Percentiles rank a stretch among this genome's conserved stretches.
Evolutionary conservation across 164 flowering plant species (phyloP).

Genomic region (Tinospora cordifolia): DNA sequence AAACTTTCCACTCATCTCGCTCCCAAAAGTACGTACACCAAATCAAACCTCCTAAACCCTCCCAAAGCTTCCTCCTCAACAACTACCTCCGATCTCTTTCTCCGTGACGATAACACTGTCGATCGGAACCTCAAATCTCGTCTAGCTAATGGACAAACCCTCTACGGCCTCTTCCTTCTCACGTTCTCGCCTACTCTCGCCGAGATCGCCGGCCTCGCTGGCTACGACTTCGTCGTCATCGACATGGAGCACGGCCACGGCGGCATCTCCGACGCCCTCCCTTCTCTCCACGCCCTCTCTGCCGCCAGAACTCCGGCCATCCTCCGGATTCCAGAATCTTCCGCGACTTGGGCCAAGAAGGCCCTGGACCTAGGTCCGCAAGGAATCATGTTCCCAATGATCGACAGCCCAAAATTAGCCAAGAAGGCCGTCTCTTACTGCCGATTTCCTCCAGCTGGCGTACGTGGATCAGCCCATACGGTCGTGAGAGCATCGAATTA

Average conservation of each 20-base stretch:
- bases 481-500: slow-evolving; percentile 71
- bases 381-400: slow-evolving; percentile 95
- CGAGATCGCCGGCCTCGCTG: slow-evolving; percentile 76
- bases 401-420: slow-evolving; percentile 51
- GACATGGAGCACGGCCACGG: slow-evolving; percentile 96
- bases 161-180: slow-evolving; percentile 84
- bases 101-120: background rate
- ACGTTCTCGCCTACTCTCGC: slow-evolving; percentile 78
- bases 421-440: slow-evolving; percentile 68
- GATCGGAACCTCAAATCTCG: slow-evolving; percentile 56
- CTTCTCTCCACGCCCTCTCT: slow-evolving; percentile 66
- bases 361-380: slow-evolving; percentile 91
- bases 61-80: slow-evolving; percentile 9
- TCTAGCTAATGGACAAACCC: slow-evolving; percentile 58
- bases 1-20: slow-evolving; percentile 10
- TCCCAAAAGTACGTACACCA: slow-evolving; percentile 17
- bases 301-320: slow-evolving; percentile 59
- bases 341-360: slow-evolving; percentile 73
- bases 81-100: slow-evolving; percentile 22
- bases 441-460: slow-evolving; percentile 69
- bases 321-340: slow-evolving; percentile 64
- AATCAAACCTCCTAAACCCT: slow-evolving; percentile 9
- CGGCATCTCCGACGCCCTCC: slow-evolving; percentile 59
- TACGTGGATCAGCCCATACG: slow-evolving; percentile 85
- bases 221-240: slow-evolving; percentile 81